phyloP scores from a whole-genome alignment of 2,329 filamentous ascomycete genomes.

The Parastagonospora nodorum region DNA sequence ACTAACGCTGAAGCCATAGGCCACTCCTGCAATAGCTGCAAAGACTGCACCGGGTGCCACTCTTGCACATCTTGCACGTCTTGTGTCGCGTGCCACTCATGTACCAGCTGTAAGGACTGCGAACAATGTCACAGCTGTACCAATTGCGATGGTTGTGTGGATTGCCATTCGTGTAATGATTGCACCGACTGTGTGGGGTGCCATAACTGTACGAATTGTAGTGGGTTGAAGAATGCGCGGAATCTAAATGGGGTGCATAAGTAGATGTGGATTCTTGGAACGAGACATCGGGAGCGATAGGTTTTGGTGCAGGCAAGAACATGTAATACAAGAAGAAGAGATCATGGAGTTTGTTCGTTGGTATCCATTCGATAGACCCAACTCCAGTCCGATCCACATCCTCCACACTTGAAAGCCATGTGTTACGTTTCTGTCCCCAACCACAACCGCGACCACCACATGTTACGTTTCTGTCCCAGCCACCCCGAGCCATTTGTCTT shows the following conservation, averaged over 20 bases:
- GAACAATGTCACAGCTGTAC: not conserved
- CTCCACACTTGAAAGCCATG: too few relatives aligned
- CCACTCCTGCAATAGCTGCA: not conserved
- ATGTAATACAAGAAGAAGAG: not conserved
- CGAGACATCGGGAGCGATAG: not conserved
- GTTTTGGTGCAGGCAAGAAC: not conserved
- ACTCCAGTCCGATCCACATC: too few relatives aligned
- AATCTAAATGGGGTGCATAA: constrained; percentile 11
- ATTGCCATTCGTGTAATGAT: not conserved
- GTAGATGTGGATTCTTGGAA: not conserved
- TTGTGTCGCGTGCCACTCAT: not conserved
- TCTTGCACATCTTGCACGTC: not conserved
- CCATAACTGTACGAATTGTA: constrained; percentile 9
- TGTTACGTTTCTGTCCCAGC: too few relatives aligned
- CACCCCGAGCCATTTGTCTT: too few relatives aligned
- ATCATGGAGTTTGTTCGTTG: not conserved
- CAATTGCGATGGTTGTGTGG: not conserved
- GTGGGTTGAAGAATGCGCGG: constrained; percentile 11
- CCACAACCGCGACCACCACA: too few relatives aligned
- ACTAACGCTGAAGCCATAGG: not conserved
- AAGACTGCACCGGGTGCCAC: not conserved
- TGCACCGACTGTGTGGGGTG: constrained; percentile 4
- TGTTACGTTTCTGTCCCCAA: too few relatives aligned
- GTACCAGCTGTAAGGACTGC: not conserved
- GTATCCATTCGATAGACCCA: too few relatives aligned